Base-by-base conservation (phyloP, 2,329 filamentous ascomycete genomes). In the Fusarium sp. region DNA sequence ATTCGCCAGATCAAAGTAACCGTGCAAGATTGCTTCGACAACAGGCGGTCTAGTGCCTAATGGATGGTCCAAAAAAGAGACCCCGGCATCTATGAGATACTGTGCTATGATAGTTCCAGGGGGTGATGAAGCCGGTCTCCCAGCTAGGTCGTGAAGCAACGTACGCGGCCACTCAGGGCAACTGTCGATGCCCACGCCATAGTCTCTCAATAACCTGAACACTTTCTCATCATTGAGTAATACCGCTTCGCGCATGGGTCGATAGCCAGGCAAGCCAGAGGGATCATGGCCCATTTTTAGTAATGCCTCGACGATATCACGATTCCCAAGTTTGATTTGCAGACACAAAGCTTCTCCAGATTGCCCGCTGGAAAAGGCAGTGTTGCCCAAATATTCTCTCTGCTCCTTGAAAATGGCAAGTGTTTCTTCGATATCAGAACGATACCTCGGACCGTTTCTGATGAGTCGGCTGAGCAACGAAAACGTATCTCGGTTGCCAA, bases 211-310 rank as follows among this genome's bases (percentile, higher is more conserved):
- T 1, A 53, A 2, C 15, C 40, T 27, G 3, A 35, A 53, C 7
- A 35, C 13, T 22, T 14, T 54, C 1, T 20, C 4, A 2, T 48
- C 43, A 8, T 54, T 54, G 1, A 54, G 30, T 1, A 22, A 1
- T 7, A 48, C 13, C 4, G 23, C 51, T 19, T 48, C 32, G 3
- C 32, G 43, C 7, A 54, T 54, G 30, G 51, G 51, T 4, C 51
- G 51, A 54, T 54, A 10, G 2, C 27, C 51, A 54, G 9, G 22
- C 5, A 30, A 54, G n/a, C 51, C 43, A 1, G n/a, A 19, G 0
- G 51, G 51, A 49, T 13, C 6, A 23, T 54, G 51, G 0, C 32
- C 51, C 43, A 54, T 30, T 30, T 48, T 54, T 27, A 54, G 15
- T 13, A 54, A 49, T 2, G 23, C 6, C 2, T 30, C 43, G 0